phyloP scores from a whole-genome alignment of 176 grass and related monocot species.

The Typha latifolia region DNA sequence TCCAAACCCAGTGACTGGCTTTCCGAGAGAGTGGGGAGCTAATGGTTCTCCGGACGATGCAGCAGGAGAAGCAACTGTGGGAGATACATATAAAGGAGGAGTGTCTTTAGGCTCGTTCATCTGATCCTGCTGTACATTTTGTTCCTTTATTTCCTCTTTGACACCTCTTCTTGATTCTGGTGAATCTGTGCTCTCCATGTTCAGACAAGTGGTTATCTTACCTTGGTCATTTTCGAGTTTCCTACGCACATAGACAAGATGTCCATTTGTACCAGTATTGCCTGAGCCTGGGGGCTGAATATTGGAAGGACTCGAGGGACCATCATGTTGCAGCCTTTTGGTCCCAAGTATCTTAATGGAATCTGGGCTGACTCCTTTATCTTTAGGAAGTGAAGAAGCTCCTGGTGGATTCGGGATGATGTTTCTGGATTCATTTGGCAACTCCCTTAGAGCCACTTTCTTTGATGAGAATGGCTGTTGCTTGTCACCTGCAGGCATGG shows the following conservation, averaged over 20 bases:
- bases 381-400: constrained; percentile 32
- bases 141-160: constrained; percentile 27
- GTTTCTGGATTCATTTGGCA: constrained; percentile 32
- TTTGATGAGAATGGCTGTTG: constrained; percentile 27
- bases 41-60: constrained; percentile 14
- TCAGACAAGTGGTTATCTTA: constrained; percentile 24
- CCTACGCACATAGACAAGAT: constrained; percentile 70
- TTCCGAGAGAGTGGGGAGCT: constrained; percentile 18
- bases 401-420: constrained; percentile 31
- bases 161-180: constrained; percentile 35
- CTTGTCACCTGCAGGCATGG: constrained; percentile 38
- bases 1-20: constrained; percentile 1
- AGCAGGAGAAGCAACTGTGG: not conserved
- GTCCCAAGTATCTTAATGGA: constrained; percentile 21
- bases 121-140: constrained; percentile 32
- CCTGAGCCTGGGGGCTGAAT: not conserved
- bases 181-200: constrained; percentile 13
- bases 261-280: constrained; percentile 16
- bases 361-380: constrained; percentile 32
- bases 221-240: constrained; percentile 56
- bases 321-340: constrained; percentile 39
- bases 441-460: constrained; percentile 26
- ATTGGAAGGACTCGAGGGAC: constrained; percentile 36
- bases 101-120: constrained; percentile 19
- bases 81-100: constrained; percentile 10